Base-by-base conservation (phyloP, 352 stramenopile species). In the Globisporangium viniferum region DNA sequence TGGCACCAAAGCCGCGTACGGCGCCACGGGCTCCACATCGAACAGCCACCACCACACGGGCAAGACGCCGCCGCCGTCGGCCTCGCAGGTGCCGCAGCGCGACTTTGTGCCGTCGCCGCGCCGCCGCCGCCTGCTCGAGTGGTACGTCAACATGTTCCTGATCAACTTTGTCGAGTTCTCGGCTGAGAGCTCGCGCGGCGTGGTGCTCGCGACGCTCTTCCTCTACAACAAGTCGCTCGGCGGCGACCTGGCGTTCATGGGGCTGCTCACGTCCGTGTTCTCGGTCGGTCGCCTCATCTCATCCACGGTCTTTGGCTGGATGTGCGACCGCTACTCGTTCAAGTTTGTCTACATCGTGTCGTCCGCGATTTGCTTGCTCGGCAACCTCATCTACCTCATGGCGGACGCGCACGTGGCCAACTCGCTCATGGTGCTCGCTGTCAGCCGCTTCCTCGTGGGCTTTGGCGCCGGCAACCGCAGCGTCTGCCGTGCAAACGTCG, bases 161-260 rank as follows among this genome's bases (percentile, higher is more conserved):
- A 78, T 94, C 80, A 93, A 94, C 78, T 90, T 94, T 68, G 81
- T 94, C 67, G 86, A 94, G 67, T 93, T 94, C 68, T 68, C 86
- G 24, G 86, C 84, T 39, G 86, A 94, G 64, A 91, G 83, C 2
- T 92, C 86, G 31, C 81, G 86, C 22, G 86, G 86, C 57, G 74
- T 94, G 33, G 85, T 93, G 70, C 73, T 94, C 67, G 77, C 86
- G 56, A 93, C 86, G 57, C 82, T 94, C 41, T 94, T 91, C 70
- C 83, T 94, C 20, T 94, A 94, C 75, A 90, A 73, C 73, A 90
- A 91, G 69, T 94, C 84, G 22, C 77, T 94, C 27, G 86, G 86
- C 54, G 86, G 86, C 29, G 72, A 88, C 24, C 59, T 94, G 33
- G 85, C 81, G 66, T 91, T 89, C 69, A 94, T 94, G 86, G 86